Conservation (phyloP, 352 stramenopile species). For the Thraustotheca clavata region DNA sequence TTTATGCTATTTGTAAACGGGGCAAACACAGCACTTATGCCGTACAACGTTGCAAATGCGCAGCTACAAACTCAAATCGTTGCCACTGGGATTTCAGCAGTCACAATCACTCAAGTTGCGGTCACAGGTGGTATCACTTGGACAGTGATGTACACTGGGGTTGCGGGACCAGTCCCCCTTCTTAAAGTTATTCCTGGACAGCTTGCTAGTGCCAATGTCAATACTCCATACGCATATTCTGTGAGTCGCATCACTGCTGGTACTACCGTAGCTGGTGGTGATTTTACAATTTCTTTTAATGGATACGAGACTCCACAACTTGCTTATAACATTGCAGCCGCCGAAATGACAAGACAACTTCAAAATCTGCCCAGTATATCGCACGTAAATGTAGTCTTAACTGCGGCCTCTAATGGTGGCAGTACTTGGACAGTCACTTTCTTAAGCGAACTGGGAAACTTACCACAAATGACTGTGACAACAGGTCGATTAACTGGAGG, state of each 20-base stretch:
- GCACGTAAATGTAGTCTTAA: slow-evolving; percentile 63
- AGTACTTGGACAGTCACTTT: slow-evolving; percentile 89
- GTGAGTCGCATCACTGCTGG: slow-evolving; percentile 40
- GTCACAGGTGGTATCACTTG: slow-evolving; percentile 45
- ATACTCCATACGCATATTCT: slow-evolving; percentile 38
- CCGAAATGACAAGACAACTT: slow-evolving; percentile 77
- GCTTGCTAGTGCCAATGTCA: slow-evolving; percentile 43
- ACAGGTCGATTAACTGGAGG: slow-evolving; percentile 76
- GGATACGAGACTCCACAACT: slow-evolving; percentile 72
- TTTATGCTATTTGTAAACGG: slow-evolving; percentile 69
- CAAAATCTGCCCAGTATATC: slow-evolving; percentile 83
- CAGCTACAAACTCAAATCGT: slow-evolving; percentile 48
- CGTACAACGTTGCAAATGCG: slow-evolving; percentile 29
- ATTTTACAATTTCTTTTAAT: slow-evolving; percentile 77
- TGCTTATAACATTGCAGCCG: slow-evolving; percentile 28
- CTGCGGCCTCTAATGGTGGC: slow-evolving; percentile 44
- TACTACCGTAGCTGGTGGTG: slow-evolving; percentile 44
- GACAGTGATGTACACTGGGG: slow-evolving; percentile 55
- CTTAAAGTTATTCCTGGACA: slow-evolving; percentile 51
- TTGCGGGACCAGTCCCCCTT: slow-evolving; percentile 33
- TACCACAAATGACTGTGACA: slow-evolving; percentile 88
- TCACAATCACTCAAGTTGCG: slow-evolving; percentile 34
- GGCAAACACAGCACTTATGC: slow-evolving; percentile 40
- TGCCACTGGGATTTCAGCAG: slow-evolving; percentile 42
- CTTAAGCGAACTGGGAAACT: slow-evolving; percentile 87